Evolutionary conservation across 768 basidiomycete species (phyloP), one percentile per base, ranked within the genome.

Genomic region (Russula lepida): DNA sequence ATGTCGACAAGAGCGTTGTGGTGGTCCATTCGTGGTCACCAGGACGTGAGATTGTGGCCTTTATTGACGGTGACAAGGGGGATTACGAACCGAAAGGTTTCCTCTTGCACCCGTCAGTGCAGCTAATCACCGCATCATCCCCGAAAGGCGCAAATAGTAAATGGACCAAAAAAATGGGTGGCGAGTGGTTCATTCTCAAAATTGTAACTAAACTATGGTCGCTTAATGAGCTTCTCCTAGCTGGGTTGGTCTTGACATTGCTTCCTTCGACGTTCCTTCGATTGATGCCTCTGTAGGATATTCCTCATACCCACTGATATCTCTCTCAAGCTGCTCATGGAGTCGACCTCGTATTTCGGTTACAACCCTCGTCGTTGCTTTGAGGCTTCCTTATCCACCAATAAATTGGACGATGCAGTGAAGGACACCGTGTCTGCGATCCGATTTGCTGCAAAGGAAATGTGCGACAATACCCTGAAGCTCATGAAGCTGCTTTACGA

Each of bases 401-500:
- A 0, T 13, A 5, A 6, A 2, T 27, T 47, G 25, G 5, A 47
- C 4, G 1, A 3, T 13, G 17, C 0, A 3, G 13, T 17, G 13
- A 13, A 17, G 1, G 15, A 13, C 25, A 27, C 3, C 15, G 6
- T 12, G 23, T 4, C 1, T 9, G n/a, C 2, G 5, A 48, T 48
- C 13, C 15, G 6, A 48, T 4, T 0, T 6, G 25, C 6, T 15
- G 3, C 32, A 7, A 11, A 12, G 27, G 2, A 32, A 8, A 8
- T 1, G 13, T 1, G 25, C 47, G 25, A 25, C 23, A 0, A 17
- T 6, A 17, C 17, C 17, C 2, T 17, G 6, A 0, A 6, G 1
- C 23, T 28, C 17, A 7, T 17, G 6, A 0, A 6, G 1, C 23
- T 47, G 23, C 4, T 47, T 4, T 0, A 0, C 4, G 6, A 0